Conservation (phyloP, 140 eudicot genomes). For the Flaveria floridana region DNA sequence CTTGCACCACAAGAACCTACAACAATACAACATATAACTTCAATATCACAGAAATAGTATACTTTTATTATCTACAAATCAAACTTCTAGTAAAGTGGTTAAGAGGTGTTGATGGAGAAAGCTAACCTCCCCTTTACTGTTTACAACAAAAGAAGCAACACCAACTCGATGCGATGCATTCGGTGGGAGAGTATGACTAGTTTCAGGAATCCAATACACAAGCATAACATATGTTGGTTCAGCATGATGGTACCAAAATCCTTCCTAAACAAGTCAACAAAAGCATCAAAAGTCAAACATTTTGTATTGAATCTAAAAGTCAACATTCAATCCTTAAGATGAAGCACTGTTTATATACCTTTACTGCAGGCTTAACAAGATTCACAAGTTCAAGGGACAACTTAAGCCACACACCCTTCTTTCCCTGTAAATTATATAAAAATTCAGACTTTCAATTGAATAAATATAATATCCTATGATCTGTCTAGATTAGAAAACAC, state of each 20-base stretch:
- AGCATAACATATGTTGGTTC: conserved; percentile 67
- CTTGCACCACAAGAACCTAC: conserved; percentile 75
- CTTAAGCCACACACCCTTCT: conserved; percentile 68
- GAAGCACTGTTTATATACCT: conserved; percentile 36
- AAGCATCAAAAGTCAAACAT: background rate
- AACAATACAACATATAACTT: background rate
- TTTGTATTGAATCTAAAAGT: background rate
- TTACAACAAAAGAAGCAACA: conserved; percentile 56
- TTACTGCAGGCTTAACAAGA: conserved; percentile 67
- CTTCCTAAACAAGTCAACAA: conserved; percentile 43
- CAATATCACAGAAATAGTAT: background rate
- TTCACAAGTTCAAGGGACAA: conserved; percentile 48
- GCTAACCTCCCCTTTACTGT: conserved; percentile 49
- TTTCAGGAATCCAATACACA: conserved; percentile 64
- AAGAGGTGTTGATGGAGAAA: background rate
- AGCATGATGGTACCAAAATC: conserved; percentile 86
- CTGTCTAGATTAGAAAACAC: background rate
- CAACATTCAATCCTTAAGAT: background rate
- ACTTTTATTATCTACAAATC: background rate
- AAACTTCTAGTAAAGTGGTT: no score
- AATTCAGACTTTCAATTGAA: background rate
- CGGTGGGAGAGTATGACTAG: conserved; percentile 49
- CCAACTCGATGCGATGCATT: conserved; percentile 82
- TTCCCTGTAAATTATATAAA: conserved; percentile 42
- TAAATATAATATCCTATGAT: no score